Base-by-base conservation (phyloP, 306 rosid species). In the Casuarina cunninghamiana region DNA sequence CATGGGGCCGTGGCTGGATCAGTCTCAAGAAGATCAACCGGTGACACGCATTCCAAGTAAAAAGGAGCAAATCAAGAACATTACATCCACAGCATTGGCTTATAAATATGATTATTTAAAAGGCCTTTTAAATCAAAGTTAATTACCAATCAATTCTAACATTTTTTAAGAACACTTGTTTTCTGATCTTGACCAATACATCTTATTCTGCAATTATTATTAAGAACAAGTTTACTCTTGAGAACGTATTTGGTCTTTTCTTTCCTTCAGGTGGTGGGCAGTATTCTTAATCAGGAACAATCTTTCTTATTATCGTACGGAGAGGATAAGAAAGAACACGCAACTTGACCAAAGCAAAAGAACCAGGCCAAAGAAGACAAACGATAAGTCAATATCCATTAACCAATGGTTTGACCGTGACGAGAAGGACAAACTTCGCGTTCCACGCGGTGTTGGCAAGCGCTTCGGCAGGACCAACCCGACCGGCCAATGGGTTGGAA, bases 401-500 rank as follows among this genome's bases (percentile, higher is more conserved):
- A 3, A 55, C 75, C 71, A 48, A 32, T 32, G n/a, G 68, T 73
- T 39, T 82, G 78, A 67, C 72, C 71, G 0, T 5, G 41, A 38
- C 46, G 62, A 71, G 53, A 44, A 62, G 53, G 57, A 78, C 83
- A 53, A 10, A 9, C 7, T 16, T 75, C 72, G 78, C 37, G 60
- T 72, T 45, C 72, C 67, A 46, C 83, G 87, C 88, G 84, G 81
- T 71, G 42, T 72, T 75, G 75, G 77, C 74, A 21, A 12, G 38
- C 2, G 54, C 43, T 11, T 4, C 54, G 0, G 75, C 74, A 42
- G 82, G 84, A 38, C 77, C 87, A 55, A 44, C 39, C 70, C 66
- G 60, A 83, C 83, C 83, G 83, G 83, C 84, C 85, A 82, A 49
- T 3, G 69, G 89, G 90, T 87, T 78, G 87, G 93, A 79, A 76